Evolutionary conservation across 1,139 yeast genomes (phyloP), one percentile per base, ranked within the genome.

Genomic region (Pichia sp.): DNA sequence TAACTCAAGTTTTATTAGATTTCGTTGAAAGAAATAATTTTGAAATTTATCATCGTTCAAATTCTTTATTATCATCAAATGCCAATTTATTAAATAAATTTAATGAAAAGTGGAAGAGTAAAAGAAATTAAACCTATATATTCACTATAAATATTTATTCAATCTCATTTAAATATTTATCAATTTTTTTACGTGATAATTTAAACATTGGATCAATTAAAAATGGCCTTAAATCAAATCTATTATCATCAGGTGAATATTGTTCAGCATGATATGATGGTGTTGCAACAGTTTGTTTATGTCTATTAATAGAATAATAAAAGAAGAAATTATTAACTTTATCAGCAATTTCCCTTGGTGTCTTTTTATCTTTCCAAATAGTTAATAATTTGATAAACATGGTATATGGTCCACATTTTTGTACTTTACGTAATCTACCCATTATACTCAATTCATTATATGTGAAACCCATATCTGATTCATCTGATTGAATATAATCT

Each of bases 261-360:
- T 85, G 94, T 59, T 91, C 99, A 1, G 98, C 98, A 55, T 91
- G 98, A 57, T 91, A 93, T 20, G 95, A 77, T 12, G 99, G 99
- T 0, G 99, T 91, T 63, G 89, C 72, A 15, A 93, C 89, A 0
- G 98, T 91, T 80, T 86, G 93, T 64, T 91, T 91, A 63, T 91
- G 99, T 55, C 99, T 78, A 62, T 91, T 91, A 43, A 91, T 75
- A 6, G 97, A 96, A 61, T 91, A 91, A 58, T 75, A 91, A 68
- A 84, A 89, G 72, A 85, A 91, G 63, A 91, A 91, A 43, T 79
- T 71, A 61, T 91, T 91, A 8, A 91, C 98, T 60, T 93, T 93
- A 39, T 77, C 88, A 2, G 97, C 96, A 44, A 89, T 80, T 56
- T 86, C 79, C 40, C 79, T 77, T 10, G 96, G 93, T 1, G 86